Conservation (phyloP, 352 stramenopile species). For the Phytophthora multivora region DNA sequence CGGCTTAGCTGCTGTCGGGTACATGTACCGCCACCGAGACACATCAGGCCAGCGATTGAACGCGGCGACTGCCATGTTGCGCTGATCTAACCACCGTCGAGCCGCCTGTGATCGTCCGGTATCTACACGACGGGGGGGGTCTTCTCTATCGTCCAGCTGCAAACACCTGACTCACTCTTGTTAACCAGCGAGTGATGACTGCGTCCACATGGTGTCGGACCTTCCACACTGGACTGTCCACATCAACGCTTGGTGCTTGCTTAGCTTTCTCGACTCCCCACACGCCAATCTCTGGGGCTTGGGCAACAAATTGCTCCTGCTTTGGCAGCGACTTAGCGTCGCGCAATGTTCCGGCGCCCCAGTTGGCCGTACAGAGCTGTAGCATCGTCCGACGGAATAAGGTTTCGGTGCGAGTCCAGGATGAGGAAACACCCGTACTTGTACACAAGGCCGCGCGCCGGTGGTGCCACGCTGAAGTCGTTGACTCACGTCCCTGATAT, state of each 20-base stretch:
- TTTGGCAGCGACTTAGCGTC: constrained; percentile 2
- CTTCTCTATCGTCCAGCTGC: constrained; percentile 27
- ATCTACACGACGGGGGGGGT: constrained; percentile 7
- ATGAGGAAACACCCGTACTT: constrained; percentile 15
- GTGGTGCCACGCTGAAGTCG: constrained; percentile 1
- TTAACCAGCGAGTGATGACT: constrained; percentile 22
- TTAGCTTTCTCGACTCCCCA: constrained; percentile 6
- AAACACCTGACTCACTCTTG: constrained; percentile 26
- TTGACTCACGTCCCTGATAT: constrained; percentile 29
- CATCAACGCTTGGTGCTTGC: constrained; percentile 16
- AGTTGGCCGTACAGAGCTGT: constrained; percentile 12
- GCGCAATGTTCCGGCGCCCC: constrained; percentile 16
- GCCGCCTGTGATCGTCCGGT: constrained; percentile 16
- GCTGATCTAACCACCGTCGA: too few relatives aligned
- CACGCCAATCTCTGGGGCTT: constrained; percentile 14
- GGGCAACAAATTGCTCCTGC: neutral
- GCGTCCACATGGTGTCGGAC: constrained; percentile 15
- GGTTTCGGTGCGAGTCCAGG: constrained; percentile 29
- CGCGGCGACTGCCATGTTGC: too few relatives aligned
- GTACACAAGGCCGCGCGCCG: neutral
- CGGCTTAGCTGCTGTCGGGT: neutral
- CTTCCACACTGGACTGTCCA: constrained; percentile 24
- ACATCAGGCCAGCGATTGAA: neutral
- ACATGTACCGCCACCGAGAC: constrained; percentile 5
- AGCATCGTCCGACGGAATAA: constrained; percentile 20